These are phyloP conservation scores for Mycena rosella DNA, from an alignment of 768 basidiomycete species.

Conservation along the genomic window DNA sequence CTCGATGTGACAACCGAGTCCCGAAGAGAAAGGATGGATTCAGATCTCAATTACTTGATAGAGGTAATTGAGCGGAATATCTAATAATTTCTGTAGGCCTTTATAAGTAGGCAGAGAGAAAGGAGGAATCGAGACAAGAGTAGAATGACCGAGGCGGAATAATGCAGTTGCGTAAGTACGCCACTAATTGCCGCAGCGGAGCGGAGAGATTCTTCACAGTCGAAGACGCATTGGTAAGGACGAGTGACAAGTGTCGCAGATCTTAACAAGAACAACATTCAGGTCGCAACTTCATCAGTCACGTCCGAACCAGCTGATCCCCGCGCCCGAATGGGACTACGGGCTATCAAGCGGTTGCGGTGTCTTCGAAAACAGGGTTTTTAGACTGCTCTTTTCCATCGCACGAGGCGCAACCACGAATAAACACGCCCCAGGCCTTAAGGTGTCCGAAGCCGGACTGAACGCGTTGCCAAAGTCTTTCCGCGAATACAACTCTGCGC, in stretches of 20 bases:
- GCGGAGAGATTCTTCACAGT: constrained; percentile 7
- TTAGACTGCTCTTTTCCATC: not conserved
- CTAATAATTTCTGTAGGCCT: constrained; percentile 1
- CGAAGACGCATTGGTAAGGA: not conserved
- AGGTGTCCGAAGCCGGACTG: not conserved
- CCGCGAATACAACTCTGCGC: constrained; percentile 2
- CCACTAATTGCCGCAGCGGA: constrained; percentile 5
- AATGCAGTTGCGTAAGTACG: constrained; percentile 14
- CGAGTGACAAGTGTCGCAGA: constrained; percentile 11
- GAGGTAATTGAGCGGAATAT: constrained; percentile 4
- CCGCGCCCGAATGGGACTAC: no score
- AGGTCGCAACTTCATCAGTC: constrained; percentile 1
- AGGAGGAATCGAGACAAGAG: not conserved
- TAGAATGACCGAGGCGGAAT: not conserved
- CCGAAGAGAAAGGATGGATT: constrained; percentile 11
- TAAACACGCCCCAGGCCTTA: not conserved
- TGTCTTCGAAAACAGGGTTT: constrained; percentile 1
- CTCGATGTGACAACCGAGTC: constrained; percentile 7
- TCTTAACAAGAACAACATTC: constrained; percentile 2
- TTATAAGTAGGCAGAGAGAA: constrained; percentile 5
- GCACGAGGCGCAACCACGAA: constrained; percentile 2
- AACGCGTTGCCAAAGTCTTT: constrained; percentile 5
- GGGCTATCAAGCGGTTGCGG: constrained; percentile 2
- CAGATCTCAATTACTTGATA: constrained; percentile 13
- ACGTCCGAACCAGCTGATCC: not conserved